These are phyloP conservation scores for Sordariomycetes sp. DNA, from an alignment of 2,329 filamentous ascomycete genomes.

Conservation along the genomic window DNA sequence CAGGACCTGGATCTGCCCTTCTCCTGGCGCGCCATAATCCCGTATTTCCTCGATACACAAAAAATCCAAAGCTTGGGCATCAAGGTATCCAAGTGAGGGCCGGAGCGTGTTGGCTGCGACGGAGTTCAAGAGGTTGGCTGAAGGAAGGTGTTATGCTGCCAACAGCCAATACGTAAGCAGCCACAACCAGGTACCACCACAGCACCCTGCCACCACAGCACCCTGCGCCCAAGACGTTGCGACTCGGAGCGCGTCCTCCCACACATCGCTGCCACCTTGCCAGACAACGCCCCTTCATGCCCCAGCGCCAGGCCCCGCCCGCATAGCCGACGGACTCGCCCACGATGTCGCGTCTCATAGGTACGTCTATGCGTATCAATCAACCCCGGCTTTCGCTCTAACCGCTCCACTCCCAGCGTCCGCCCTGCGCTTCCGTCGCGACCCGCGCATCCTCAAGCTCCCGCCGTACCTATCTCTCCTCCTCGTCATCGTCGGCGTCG, in stretches of 20 bases:
- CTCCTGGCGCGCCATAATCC: too few relatives aligned
- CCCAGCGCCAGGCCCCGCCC: neutral
- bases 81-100: too few relatives aligned
- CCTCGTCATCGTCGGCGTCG: constrained; percentile 74
- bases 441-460: constrained; percentile 71
- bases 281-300: neutral
- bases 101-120: too few relatives aligned
- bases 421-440: constrained; percentile 61
- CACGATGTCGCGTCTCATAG: constrained; percentile 42
- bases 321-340: neutral
- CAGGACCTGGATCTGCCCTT: too few relatives aligned
- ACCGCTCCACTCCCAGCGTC: constrained; percentile 30
- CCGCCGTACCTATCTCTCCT: constrained; percentile 81
- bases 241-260: neutral
- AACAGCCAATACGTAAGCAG: neutral
- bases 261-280: neutral
- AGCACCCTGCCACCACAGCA: neutral
- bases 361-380: constrained; percentile 22
- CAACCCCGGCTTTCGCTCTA: neutral
- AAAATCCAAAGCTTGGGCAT: too few relatives aligned
- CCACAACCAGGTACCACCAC: neutral
- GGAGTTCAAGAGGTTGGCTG: too few relatives aligned
- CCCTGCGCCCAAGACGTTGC: neutral
- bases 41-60: too few relatives aligned
- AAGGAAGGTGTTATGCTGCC: too few relatives aligned